Percentiles rank a stretch among this genome's conserved stretches.
Conservation (phyloP, 495 filamentous ascomycete genomes). For the Hyphodiscus hymeniophilus region DNA sequence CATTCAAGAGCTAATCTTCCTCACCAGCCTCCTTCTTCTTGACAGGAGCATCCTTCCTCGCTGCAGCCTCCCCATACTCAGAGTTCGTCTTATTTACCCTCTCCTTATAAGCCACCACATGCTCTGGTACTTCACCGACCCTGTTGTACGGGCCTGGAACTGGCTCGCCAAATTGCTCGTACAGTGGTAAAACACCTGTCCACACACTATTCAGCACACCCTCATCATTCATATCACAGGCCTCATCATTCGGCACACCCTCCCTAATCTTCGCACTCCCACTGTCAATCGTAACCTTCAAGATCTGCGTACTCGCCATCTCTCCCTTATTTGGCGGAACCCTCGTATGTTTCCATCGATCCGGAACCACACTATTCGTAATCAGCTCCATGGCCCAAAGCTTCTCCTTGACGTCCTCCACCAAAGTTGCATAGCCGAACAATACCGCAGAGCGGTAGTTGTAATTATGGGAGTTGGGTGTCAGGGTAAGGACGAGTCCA, state of each 20-base stretch:
- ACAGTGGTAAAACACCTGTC: slow-evolving; percentile 77
- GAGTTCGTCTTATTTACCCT: slow-evolving; percentile 11
- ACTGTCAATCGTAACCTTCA: slow-evolving; percentile 61
- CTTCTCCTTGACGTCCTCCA: slow-evolving; percentile 62
- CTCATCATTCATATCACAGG: slow-evolving; percentile 51
- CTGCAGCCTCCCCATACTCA: slow-evolving; percentile 10
- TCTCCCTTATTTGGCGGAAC: slow-evolving; percentile 63
- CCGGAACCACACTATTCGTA: slow-evolving; percentile 62
- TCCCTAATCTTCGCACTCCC: slow-evolving; percentile 73
- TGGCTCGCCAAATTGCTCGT: slow-evolving; percentile 58
- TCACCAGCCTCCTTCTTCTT: slow-evolving; percentile 11
- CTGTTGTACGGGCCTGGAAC: slow-evolving; percentile 32
- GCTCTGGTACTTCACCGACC: slow-evolving; percentile 11
- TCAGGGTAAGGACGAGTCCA: slow-evolving; percentile 53
- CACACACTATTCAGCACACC: slow-evolving; percentile 56
- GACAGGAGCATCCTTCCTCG: slow-evolving; percentile 16
- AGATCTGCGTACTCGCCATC: slow-evolving; percentile 65
- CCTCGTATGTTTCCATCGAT: slow-evolving; percentile 61
- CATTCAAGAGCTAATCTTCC: no score
- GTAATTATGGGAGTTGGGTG: slow-evolving; percentile 74
- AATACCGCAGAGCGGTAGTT: slow-evolving; percentile 82
- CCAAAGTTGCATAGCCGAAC: slow-evolving; percentile 64
- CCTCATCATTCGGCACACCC: slow-evolving; percentile 64
- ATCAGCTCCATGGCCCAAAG: slow-evolving; percentile 75
- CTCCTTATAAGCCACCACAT: slow-evolving; percentile 13